Base-by-base conservation (phyloP, 768 basidiomycete genomes). In the Mycena alexandri region DNA sequence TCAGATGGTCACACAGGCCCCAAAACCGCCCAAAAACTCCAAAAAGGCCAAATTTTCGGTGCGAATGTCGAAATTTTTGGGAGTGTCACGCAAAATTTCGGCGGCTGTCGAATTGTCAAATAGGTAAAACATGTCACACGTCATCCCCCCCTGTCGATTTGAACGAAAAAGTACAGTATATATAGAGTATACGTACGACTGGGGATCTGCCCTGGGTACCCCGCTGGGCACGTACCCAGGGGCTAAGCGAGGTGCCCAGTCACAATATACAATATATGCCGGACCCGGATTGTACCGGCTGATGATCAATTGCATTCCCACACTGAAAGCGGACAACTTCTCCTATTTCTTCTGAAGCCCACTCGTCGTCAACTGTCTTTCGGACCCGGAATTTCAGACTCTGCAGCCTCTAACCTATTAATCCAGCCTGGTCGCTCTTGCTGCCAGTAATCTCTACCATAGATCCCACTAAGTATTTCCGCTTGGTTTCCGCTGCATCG, bases 161-260 rank as follows among this genome's bases (percentile, higher is more conserved):
- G n/a, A n/a, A n/a, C n/a, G n/a, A n/a, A n/a, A n/a, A n/a, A n/a
- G n/a, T n/a, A n/a, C n/a, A n/a, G n/a, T n/a, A 36, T 36, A 36
- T 12, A 36, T 36, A 36, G 34, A 36, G 34, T 36, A 36, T 36
- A 36, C 34, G 34, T 36, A 36, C 34, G 34, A 36, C 34, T 36
- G 34, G 34, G 34, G 34, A 12, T 12, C n/a, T 47, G 19, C 61
- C 42, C 61, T 54, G 61, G 61, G 61, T 62, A 61, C 59, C 59
- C 22, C 57, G 57, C 57, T 58, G 57, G 57, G 57, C 24, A 50
- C 60, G 60, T 61, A 61, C 60, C 60, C 60, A 61, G 12, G 48
- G 17, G 47, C 24, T 61, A 61, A 41, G 22, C 60, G 60, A 52
- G 60, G 61, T 63, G 54, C 61, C 61, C 61, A 63, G 61, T 63